Base-by-base conservation (phyloP, 352 stramenopile species). In the Phytophthora crassamura region DNA sequence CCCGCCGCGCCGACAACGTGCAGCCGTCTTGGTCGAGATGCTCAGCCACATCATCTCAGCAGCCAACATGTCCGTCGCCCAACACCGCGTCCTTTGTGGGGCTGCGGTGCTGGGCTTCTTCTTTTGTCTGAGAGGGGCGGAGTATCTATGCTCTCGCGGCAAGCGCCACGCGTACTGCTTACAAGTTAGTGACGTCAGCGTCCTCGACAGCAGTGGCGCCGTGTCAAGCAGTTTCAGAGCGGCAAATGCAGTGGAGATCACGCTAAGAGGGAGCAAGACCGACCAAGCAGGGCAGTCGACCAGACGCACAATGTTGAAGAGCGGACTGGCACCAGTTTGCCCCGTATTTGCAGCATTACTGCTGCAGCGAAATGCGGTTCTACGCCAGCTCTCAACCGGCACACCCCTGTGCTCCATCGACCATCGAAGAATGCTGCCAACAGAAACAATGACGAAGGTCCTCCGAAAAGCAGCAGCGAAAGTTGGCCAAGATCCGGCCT, bases 31-130 rank as follows among this genome's bases (percentile, higher is more conserved):
- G 4, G 8, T 49, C 52, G 5, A 11, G 11, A 63, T 63, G 41
- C 41, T 64, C 9, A 12, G n/a, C 1, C 5, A 14, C 1, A 48
- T 70, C 16, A 3, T 5, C 6, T 11, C 0, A 1, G 25, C 28
- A 7, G n/a, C 60, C 11, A 16, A 67, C 36, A 32, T 67, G n/a
- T 57, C 43, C 16, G 28, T 51, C 36, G 10, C 60, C 55, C 39
- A 66, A 39, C 33, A 66, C 30, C 30, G 58, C 58, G 58, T 66
- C 39, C 15, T 57, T 59, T 66, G 32, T 66, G 48, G 48, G 38
- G 58, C 28, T 66, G 48, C 32, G 48, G 36, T 51, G n/a, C 39
- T 52, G 47, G 48, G 38, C 48, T 66, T 59, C 35, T 62, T 39
- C 39, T 66, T 57, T 52, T 53, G 30, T 33, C 22, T 66, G 5